Base-by-base conservation (phyloP, 2,329 filamentous ascomycete species). In the Trichoderma sp. region DNA sequence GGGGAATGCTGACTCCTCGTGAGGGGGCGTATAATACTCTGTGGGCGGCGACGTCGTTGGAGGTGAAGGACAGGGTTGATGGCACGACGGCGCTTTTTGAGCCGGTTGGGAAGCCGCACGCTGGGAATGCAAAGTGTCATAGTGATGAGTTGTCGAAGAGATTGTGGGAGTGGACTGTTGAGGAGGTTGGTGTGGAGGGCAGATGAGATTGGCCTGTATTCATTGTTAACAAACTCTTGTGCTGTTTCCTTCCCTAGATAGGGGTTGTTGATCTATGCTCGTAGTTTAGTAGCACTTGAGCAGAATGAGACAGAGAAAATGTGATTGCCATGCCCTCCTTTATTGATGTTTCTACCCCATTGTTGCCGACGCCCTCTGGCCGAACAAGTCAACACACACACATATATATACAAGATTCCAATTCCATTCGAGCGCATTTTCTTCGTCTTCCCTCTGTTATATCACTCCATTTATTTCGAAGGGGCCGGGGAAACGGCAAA, bases 401-500 rank as follows among this genome's bases (percentile, higher is more conserved):
- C n/a, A n/a, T n/a, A 64, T 59, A 68, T 71, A 67, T 71, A 71
- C 66, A 71, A 54, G 49, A 59, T 54, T 54, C 49, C 59, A 63
- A 30, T 55, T 24, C 67, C 67, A 51, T 59, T 58, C 16, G 18
- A 51, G 18, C 30, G 11, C 46, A 55, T 55, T 8, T 43, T 24
- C 21, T 59, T 21, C 28, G 30, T 63, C 30, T 68, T 68, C 49
- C 28, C 51, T 21, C 11, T 46, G 34, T 46, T 63, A 64, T 5
- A 34, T 34, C 28, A 56, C 24, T 76, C 51, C 37, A 54, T 64
- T 77, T 87, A 90, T 82, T 90, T 87, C 70, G 86, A 85, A 69
- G 85, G 82, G 74, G 83, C 79, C n/a, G 93, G 93, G 63, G 90
- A 89, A 70, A 91, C 86, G 58, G 90, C 89, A 80, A 89, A 94